Percentiles rank a stretch among this genome's conserved stretches.
Conservation (phyloP, 371 early-diverging fungal genomes). For the Syncephalis fuscata region DNA sequence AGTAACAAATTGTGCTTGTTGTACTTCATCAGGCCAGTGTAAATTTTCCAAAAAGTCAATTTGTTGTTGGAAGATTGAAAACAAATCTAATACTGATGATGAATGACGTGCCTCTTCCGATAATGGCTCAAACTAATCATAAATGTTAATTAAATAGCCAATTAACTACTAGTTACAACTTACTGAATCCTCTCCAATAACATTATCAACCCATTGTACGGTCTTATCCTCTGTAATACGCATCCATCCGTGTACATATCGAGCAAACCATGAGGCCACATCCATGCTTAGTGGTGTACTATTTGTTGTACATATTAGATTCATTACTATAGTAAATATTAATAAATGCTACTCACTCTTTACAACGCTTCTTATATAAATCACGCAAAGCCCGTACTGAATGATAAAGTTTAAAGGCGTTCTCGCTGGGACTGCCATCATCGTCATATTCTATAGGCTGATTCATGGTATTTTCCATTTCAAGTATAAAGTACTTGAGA, state of each 20-base stretch:
- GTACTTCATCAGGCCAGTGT: constrained; percentile 58
- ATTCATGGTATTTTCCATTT: no score
- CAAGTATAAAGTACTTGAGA: no score
- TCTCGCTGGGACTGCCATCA: neutral
- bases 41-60: constrained; percentile 46
- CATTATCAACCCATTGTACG: constrained; percentile 39
- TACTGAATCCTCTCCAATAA: constrained; percentile 44
- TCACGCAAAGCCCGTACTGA: neutral
- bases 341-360: neutral
- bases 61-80: constrained; percentile 59
- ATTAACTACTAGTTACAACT: neutral
- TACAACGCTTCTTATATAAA: neutral
- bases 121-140: constrained; percentile 26
- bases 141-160: constrained; percentile 1
- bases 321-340: neutral
- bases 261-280: constrained; percentile 42
- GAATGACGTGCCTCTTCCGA: constrained; percentile 50
- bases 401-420: constrained; percentile 1
- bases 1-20: constrained; percentile 47
- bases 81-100: constrained; percentile 62
- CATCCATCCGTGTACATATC: constrained; percentile 38
- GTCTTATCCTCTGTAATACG: constrained; percentile 30
- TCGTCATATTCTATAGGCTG: no score
- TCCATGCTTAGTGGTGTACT: constrained; percentile 28
- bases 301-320: neutral